Evolutionary conservation across 2,329 filamentous ascomycete species (phyloP), one percentile per base, ranked within the genome.

Genomic region (Fonsecaea multimorphosa): DNA sequence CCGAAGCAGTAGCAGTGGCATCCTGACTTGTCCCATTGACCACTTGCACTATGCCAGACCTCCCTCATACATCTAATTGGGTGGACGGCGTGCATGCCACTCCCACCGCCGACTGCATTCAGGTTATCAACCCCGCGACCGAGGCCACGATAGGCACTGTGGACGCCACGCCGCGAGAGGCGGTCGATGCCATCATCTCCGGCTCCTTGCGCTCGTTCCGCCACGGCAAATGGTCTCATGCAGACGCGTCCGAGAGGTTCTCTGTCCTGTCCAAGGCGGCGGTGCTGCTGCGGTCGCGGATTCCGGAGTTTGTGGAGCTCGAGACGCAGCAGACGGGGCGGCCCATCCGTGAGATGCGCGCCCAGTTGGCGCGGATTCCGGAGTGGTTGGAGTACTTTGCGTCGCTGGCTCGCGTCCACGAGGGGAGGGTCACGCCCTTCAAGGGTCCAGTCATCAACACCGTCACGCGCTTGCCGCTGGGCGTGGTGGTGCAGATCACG

Each of bases 331-430:
- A 91, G 75, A 92, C 89, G 0, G 89, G 89, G 2, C 86, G 89
- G 0, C 86, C 86, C 0, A 80, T 89, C 31, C 86, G 89, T 29
- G 89, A 91, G 74, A 90, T 92, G 87, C 82, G 83, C 56, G 88
- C 89, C 1, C 89, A 91, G 74, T 80, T 91, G 0, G 83, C 87
- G 0, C 85, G 86, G 51, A 71, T 79, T 1, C 75, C 77, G 3
- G 76, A 77, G 65, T 91, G 89, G 89, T 87, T 91, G 77, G 86
- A 85, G 66, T 91, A 91, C 78, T 92, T 89, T 72, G 88, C 88
- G 1, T 82, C 87, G 0, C 74, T 91, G 0, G 82, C 90, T 34
- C 85, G 89, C n/a, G 87, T 86, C 0, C 87, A 90, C 72, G 87
- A 91, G 76, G 84, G 87, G 1, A 78, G 86, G 1, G 85, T 91